Evolutionary conservation across 768 basidiomycete species (phyloP).

Genomic region (Stropharia rugosoannulata): DNA sequence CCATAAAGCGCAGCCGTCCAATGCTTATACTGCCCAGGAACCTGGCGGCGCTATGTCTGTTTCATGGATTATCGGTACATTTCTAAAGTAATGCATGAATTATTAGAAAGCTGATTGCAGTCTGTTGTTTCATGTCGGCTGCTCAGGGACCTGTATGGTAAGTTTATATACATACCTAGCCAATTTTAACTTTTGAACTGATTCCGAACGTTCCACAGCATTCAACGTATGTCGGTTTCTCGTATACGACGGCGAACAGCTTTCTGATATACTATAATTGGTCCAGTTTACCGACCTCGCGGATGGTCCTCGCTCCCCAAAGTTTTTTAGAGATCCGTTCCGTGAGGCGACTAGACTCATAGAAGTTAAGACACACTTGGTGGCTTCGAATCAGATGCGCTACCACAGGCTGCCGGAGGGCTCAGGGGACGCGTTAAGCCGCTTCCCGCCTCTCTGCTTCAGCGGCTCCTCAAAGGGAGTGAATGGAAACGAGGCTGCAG

Average conservation of each 20-base stretch:
- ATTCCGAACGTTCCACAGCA: constrained; percentile 25
- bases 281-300: constrained; percentile 32
- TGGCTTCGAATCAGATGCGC: constrained; percentile 29
- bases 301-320: constrained; percentile 35
- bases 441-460: constrained; percentile 47
- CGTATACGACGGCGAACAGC: background rate
- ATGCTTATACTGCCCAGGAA: constrained; percentile 32
- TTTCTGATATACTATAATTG: background rate
- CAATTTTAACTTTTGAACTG: background rate
- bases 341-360: constrained; percentile 67
- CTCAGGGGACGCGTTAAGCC: constrained; percentile 13
- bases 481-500: constrained; percentile 39
- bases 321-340: constrained; percentile 58
- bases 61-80: constrained; percentile 77
- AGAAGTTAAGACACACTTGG: constrained; percentile 51
- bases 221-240: constrained; percentile 43
- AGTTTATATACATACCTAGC: background rate
- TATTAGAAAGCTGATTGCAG: constrained; percentile 31
- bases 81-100: background rate
- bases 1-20: background rate
- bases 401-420: constrained; percentile 21
- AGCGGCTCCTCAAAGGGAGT: constrained; percentile 42
- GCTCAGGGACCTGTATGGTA: constrained; percentile 17
- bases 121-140: constrained; percentile 21
- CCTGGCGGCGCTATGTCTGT: constrained; percentile 73